Evolutionary conservation across 208 protist genomes (phyloP), one percentile per base, ranked within the genome.

Genomic region (Leishmania tropica): DNA sequence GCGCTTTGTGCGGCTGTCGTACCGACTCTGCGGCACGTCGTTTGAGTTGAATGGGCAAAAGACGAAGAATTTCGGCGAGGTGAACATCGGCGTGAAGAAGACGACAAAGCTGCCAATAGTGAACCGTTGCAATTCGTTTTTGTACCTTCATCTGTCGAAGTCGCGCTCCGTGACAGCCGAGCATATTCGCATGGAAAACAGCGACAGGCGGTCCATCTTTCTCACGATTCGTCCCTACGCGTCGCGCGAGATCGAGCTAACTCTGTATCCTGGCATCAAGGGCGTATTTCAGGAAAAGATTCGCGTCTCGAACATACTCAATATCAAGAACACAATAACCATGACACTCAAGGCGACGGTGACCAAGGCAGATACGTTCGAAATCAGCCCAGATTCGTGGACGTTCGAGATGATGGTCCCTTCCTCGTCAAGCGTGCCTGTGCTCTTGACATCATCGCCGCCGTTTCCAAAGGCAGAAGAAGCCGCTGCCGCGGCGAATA

Each of bases 61-160:
- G 73, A 96, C 93, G 47, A 97, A 96, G 81, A 94, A 97, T 58
- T 97, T 96, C 81, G 93, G 94, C 31, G 94, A 97, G 77, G 90
- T 96, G 5, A 97, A 96, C 81, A 96, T 97, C 79, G 94, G 94
- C 10, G 88, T 90, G 37, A 89, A 90, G 58, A 97, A 91, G 85
- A 90, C 87, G 13, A 97, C 94, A n/a, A 96, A 93, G 81, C 42
- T 97, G 15, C 81, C 89, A 1, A 87, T 97, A 68, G 85, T 93
- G 1, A 97, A 97, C 83, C 87, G 89, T 19, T 96, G 94, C 85
- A 93, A 93, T 70, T 95, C 92, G 21, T 80, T 92, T 17, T 78
- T 96, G 35, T 92, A 92, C 51, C 31, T 97, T n/a, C 85, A 90
- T 48, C 58, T 96, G 19, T 87, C 86, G 0, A 97, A 97, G 75